These are phyloP conservation scores for Asparagopsis taxiformis DNA, from an alignment of 31 red algal genomes.

Conservation along the genomic window DNA sequence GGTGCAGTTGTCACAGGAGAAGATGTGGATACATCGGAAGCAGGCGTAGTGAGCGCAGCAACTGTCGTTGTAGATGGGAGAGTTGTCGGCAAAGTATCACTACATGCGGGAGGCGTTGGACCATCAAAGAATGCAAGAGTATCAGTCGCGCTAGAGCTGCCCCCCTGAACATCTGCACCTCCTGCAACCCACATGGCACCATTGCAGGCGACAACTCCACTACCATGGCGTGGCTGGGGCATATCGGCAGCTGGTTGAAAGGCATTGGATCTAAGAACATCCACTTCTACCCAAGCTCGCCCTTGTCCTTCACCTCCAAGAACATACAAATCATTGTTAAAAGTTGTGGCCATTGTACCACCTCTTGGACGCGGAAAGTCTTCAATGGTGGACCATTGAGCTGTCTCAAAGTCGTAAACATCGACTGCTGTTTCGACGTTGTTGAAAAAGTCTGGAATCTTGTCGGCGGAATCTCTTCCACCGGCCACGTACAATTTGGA, in stretches of 20 bases:
- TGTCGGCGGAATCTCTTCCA: conserved; percentile 45
- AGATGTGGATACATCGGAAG: no score
- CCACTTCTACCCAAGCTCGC: conserved; percentile 54
- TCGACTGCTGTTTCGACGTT: conserved; percentile 49
- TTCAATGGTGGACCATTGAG: conserved; percentile 25
- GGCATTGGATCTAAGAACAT: conserved; percentile 22
- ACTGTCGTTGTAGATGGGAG: no score
- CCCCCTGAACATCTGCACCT: conserved; percentile 27
- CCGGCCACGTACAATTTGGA: conserved; percentile 53
- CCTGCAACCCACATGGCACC: conserved; percentile 58
- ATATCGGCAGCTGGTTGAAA: conserved; percentile 28
- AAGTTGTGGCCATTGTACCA: conserved; percentile 25
- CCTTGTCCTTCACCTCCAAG: conserved; percentile 53
- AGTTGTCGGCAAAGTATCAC: no score
- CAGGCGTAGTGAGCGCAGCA: no score
- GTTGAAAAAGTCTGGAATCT: conserved; percentile 52
- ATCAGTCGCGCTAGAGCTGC: conserved; percentile 7
- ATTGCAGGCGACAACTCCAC: conserved; percentile 53
- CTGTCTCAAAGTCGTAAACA: conserved; percentile 41
- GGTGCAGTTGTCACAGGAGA: no score
- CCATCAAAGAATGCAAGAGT: conserved; percentile 50
- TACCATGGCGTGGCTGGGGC: conserved; percentile 44
- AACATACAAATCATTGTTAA: conserved; percentile 18
- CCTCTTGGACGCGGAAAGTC: conserved; percentile 54
- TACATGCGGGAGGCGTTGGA: conserved; percentile 19